A percentile compares a stretch with the other conserved stretches of the same genome.
Conservation (phyloP, 176 grass and related monocot species). For the Bromus sterilis region DNA sequence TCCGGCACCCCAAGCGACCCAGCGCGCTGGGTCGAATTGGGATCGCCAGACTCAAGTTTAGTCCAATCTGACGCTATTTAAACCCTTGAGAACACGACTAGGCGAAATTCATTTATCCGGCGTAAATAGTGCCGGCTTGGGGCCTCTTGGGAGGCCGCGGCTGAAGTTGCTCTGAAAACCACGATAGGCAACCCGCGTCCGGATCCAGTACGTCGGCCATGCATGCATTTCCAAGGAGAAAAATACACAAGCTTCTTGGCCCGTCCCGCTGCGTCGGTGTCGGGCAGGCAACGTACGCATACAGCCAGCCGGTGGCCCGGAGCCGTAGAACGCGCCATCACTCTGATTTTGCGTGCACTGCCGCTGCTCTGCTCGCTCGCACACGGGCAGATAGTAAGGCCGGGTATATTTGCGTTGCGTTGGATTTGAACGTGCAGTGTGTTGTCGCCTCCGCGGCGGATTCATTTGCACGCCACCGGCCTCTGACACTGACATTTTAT, state of each 20-base stretch:
- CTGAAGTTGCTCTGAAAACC: no score
- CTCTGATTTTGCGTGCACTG: not conserved
- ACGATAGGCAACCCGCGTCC: not conserved
- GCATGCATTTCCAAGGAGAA: not conserved
- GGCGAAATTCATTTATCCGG: no score
- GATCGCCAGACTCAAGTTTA: no score
- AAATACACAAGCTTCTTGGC: not conserved
- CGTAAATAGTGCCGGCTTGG: no score
- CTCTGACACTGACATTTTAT: not conserved
- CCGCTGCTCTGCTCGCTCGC: not conserved
- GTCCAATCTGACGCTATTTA: no score
- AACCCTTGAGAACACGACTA: no score
- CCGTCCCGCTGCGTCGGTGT: not conserved
- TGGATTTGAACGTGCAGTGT: not conserved
- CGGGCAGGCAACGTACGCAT: not conserved
- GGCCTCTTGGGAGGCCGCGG: no score
- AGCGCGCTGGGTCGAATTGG: no score
- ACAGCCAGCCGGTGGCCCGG: not conserved
- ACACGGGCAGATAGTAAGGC: not conserved
- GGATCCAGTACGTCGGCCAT: not conserved
- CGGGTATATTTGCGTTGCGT: not conserved
- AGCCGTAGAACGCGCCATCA: not conserved
- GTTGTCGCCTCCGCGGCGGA: not conserved
- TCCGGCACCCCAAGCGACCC: no score
- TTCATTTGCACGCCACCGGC: not conserved